phyloP scores from a whole-genome alignment of 345 rosid genomes.

The Gossypium arboreum region DNA sequence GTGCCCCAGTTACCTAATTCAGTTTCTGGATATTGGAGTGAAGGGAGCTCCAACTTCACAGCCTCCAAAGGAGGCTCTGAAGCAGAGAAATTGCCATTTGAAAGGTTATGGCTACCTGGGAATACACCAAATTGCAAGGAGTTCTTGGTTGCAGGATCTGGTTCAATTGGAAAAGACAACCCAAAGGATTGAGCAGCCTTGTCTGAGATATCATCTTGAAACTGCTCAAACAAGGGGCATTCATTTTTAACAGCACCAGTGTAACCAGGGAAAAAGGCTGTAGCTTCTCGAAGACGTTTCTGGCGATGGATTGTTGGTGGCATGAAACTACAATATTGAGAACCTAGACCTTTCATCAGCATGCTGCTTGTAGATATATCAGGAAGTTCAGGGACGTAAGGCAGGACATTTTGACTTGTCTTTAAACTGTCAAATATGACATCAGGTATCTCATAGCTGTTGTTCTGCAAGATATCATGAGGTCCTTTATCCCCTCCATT shows the following conservation, averaged over 20 bases:
- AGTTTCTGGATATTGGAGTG: constrained; percentile 96
- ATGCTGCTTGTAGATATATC: constrained; percentile 51
- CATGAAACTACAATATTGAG: constrained; percentile 54
- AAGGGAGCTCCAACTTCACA: constrained; percentile 99
- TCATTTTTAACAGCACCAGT: constrained; percentile 43
- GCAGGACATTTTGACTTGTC: constrained; percentile 43
- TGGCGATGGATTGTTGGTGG: constrained; percentile 46
- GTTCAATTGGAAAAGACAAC: constrained; percentile 48
- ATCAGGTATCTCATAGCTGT: constrained; percentile 59
- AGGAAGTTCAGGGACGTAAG: constrained; percentile 54
- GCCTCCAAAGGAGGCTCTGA: constrained; percentile 69
- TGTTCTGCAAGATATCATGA: constrained; percentile 53
- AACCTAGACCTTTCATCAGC: constrained; percentile 57
- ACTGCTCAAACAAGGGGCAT: constrained; percentile 40
- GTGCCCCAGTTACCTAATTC: constrained; percentile 73
- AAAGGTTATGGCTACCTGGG: constrained; percentile 73
- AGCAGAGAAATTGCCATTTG: constrained; percentile 84
- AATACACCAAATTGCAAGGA: constrained; percentile 48
- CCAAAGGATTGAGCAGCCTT: constrained; percentile 46
- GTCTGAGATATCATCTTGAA: constrained; percentile 40
- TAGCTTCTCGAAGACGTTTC: constrained; percentile 14
- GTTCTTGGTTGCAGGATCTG: constrained; percentile 43
- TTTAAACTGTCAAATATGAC: constrained; percentile 64
- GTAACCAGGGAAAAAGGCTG: constrained; percentile 37
- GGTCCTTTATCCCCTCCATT: constrained; percentile 46